Conservation (phyloP, 129 eudicot genomes). For the Tagetes patula region DNA sequence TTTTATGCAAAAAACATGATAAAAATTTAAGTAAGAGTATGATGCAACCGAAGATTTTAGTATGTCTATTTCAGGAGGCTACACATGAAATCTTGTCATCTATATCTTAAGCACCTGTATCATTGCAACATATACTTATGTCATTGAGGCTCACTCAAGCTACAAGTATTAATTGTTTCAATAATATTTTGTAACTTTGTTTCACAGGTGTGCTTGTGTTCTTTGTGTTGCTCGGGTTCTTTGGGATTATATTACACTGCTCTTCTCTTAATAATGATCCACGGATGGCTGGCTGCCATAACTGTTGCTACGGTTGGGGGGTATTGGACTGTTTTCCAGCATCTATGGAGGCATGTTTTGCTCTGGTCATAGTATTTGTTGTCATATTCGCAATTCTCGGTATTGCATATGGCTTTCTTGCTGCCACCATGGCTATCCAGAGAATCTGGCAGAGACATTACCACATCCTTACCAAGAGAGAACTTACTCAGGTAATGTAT, state of each 20-base stretch:
- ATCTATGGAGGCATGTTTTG: conserved; percentile 81
- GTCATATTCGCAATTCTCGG: conserved; percentile 87
- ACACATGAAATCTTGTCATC: background rate
- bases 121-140: background rate
- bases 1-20: background rate
- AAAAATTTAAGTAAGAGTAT: background rate
- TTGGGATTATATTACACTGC: conserved; percentile 75
- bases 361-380: conserved; percentile 60
- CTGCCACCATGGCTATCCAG: conserved; percentile 84
- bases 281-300: conserved; percentile 77
- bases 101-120: conserved; percentile 4
- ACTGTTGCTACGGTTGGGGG: conserved; percentile 93
- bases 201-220: conserved; percentile 65
- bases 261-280: conserved; percentile 61
- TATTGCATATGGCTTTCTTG: conserved; percentile 84
- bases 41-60: background rate
- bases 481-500: conserved; percentile 71
- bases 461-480: conserved; percentile 89
- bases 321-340: conserved; percentile 82
- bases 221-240: conserved; percentile 74
- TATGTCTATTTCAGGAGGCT: background rate
- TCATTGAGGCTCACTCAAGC: background rate
- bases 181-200: conserved; percentile 6
- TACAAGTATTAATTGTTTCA: background rate
- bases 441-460: conserved; percentile 96